A percentile compares a stretch with the other conserved stretches of the same genome.
These are phyloP conservation scores for Thermoascus crustaceus DNA, from an alignment of 2,329 filamentous ascomycete genomes.

Conservation along the genomic window DNA sequence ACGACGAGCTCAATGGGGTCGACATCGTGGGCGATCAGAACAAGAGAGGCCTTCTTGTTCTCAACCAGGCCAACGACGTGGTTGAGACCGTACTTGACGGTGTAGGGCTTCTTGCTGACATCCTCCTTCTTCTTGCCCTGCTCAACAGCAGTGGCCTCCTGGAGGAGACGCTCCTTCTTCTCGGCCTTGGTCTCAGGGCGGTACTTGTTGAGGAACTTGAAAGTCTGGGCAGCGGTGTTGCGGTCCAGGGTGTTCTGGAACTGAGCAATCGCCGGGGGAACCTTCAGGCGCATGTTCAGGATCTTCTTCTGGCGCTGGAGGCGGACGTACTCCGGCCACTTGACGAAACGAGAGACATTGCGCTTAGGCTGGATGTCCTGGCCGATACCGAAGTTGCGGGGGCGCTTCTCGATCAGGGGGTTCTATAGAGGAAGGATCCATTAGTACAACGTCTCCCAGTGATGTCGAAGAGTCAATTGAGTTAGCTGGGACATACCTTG, in stretches of 20 bases:
- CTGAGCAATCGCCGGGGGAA: constrained; percentile 92
- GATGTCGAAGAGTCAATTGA: constrained; percentile 6
- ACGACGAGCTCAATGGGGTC: constrained; percentile 99
- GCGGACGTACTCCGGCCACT: constrained; percentile 99
- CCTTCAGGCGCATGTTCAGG: constrained; percentile 96
- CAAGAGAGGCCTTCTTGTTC: constrained; percentile 99
- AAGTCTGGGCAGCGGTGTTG: constrained; percentile 91
- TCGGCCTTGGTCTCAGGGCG: constrained; percentile 96
- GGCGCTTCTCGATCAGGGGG: constrained; percentile 97
- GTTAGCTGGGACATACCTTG: constrained; percentile 63
- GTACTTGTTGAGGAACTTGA: constrained; percentile 99
- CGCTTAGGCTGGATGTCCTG: constrained; percentile 96
- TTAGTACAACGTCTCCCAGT: constrained; percentile 9
- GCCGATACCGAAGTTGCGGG: constrained; percentile 96
- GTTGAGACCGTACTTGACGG: constrained; percentile 99
- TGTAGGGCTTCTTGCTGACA: constrained; percentile 99
- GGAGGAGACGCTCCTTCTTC: constrained; percentile 99
- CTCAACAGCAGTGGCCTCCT: constrained; percentile 95
- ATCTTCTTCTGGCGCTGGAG: constrained; percentile 95
- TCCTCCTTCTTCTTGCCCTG: constrained; percentile 99
- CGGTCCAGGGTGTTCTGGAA: constrained; percentile 96
- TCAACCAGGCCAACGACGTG: constrained; percentile 95
- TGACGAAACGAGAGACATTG: constrained; percentile 96
- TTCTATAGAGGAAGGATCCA: constrained; percentile 54
- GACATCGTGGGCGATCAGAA: constrained; percentile 98